A percentile compares a stretch with the other conserved stretches of the same genome.
These are phyloP conservation scores for Borovskyia barvae DNA, from an alignment of 208 protist species.

Conservation along the genomic window DNA sequence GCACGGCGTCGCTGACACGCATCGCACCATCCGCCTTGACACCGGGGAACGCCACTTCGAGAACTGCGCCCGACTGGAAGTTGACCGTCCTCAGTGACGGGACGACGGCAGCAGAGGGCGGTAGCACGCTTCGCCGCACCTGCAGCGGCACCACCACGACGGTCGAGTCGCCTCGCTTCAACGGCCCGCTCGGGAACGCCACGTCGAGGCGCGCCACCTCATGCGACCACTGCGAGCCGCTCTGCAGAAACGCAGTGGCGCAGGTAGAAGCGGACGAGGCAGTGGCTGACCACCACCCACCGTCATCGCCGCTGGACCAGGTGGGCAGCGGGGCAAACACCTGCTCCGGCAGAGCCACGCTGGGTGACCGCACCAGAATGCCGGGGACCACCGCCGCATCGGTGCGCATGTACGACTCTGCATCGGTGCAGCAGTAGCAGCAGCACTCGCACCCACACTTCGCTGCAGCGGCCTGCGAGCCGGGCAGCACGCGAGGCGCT, in stretches of 20 bases:
- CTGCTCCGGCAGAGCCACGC: not conserved
- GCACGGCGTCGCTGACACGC: not conserved
- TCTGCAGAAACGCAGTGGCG: not conserved
- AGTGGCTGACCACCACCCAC: not conserved
- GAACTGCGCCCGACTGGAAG: not conserved
- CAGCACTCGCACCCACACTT: constrained; percentile 1
- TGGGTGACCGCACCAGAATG: not conserved
- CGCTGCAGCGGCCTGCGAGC: constrained; percentile 2
- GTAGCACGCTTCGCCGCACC: not conserved
- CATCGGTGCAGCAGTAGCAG: constrained; percentile 6
- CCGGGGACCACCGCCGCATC: constrained; percentile 1
- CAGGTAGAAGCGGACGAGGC: not conserved
- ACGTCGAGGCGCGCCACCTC: not conserved
- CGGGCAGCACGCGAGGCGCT: not conserved
- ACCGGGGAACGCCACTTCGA: not conserved
- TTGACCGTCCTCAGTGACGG: too few relatives aligned
- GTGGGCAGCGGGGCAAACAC: not conserved
- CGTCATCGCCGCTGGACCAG: not conserved
- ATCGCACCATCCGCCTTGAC: not conserved
- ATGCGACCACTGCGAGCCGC: not conserved
- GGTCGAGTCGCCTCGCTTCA: not conserved
- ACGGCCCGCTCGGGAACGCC: not conserved
- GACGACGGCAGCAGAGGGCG: not conserved
- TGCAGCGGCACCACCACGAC: not conserved
- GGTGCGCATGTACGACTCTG: constrained; percentile 9